Base-by-base conservation (phyloP, 768 basidiomycete species). In the Auricularia sp. region DNA sequence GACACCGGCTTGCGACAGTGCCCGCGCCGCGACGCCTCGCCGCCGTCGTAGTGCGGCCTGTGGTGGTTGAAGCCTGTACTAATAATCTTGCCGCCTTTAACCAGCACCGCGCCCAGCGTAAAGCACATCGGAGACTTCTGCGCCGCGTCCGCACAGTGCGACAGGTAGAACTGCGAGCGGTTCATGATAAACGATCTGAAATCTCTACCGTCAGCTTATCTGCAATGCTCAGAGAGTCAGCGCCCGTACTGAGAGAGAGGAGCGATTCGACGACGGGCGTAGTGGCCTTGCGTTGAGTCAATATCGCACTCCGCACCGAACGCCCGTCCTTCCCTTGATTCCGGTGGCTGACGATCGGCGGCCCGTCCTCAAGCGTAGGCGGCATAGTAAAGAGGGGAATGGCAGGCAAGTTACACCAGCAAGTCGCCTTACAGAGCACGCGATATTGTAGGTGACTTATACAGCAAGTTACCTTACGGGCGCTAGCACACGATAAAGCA, bases 21-120 rank as follows among this genome's bases (percentile, higher is more conserved):
- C 62, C 72, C 74, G 44, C 64, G 68, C 23, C 61, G 58, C 34
- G 61, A 58, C 35, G 74, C 69, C 58, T 80, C 77, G 11, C 73
- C 72, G 33, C 81, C 81, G 64, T 84, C 80, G 68, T 83, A 84
- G 64, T 81, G 80, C 33, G 82, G 75, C 43, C 82, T 75, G 68
- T 81, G 80, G 67, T 84, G 84, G 67, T 85, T 84, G 66, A 79
- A 77, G 14, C 83, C 82, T 7, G 75, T 75, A 6, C 81, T 80
- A 42, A 84, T 76, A 62, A 83, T 71, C 67, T 84, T 84, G 56
- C 83, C 83, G 42, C 82, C 82, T 69, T 84, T 84, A 67, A 83
- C 81, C 66, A 85, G 83, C 16, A 78, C 76, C 3, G 79, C 77
- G 21, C 80, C 81, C 43, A 83, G 76, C 16, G 74, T 79, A 68